Base-by-base conservation (phyloP, 2,329 filamentous ascomycete genomes). In the Ceratocystis colombiana region DNA sequence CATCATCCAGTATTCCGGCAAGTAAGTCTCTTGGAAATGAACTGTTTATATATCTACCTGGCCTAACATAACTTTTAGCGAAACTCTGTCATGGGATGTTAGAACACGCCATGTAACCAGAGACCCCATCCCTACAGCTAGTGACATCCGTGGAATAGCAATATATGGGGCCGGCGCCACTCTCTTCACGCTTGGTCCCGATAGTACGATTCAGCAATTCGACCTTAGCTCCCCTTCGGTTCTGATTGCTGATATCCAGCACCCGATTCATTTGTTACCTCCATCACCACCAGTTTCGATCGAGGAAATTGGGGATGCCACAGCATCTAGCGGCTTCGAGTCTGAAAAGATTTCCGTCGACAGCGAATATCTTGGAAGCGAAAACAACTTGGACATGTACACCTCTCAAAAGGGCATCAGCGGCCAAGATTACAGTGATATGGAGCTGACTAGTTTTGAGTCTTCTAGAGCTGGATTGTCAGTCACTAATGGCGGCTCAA, bases 31-130 rank as follows among this genome's bases (percentile, higher is more conserved):
- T 28, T n/a, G 1, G 20, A 20, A n/a, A n/a, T 57, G 10, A 33
- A 17, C 7, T n/a, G 55, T 37, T 20, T 20, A 20, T 20, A 20
- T 20, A 20, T 44, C 7, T 57, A n/a, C 28, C 3, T 59, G 61
- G 45, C 69, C 71, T 73, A 44, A 48, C 61, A 15, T 0, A 41
- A 7, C 37, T 7, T n/a, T 0, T 0, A 68, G 67, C 25, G 89
- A 96, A 80, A 96, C 92, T 46, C 86, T 89, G 71, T 88, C 91
- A 67, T 99, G 94, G 93, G 94, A 99, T 79, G 94, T 99, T 57
- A 84, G 92, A 69, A 99, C 94, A n/a, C 97, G 97, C 74, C 88
- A 96, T 73, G 91, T 99, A 71, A 92, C 90, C 2, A 95, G 86
- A 75, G 92, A 96, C 72, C 82, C 84, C 67, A 89, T 97, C 66